These are phyloP conservation scores for Colletotrichum cordylinicola DNA, from an alignment of 2,329 filamentous ascomycete genomes.

Conservation along the genomic window DNA sequence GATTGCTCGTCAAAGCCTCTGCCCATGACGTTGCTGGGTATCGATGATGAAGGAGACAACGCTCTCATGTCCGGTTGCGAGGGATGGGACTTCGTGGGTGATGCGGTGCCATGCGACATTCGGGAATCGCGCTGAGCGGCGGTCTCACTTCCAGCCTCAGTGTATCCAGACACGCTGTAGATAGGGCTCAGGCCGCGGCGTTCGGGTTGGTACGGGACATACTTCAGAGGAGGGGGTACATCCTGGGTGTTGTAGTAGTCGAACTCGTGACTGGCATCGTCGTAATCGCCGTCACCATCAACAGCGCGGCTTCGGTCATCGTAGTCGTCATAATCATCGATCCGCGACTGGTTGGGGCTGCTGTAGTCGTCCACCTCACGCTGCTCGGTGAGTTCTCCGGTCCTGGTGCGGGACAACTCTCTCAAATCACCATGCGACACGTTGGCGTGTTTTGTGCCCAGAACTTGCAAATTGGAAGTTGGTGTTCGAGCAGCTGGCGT, in stretches of 20 bases:
- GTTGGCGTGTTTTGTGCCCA: conserved; percentile 73
- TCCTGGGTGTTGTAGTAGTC: conserved; percentile 65
- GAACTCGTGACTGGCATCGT: conserved; percentile 46
- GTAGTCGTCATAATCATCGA: conserved; percentile 43
- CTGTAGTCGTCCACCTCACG: conserved; percentile 41
- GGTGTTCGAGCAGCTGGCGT: conserved; percentile 45
- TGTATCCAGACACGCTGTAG: conserved; percentile 89
- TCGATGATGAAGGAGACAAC: conserved; percentile 61
- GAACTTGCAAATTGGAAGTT: conserved; percentile 55
- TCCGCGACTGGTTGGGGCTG: conserved; percentile 40
- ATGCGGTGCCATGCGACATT: conserved; percentile 54
- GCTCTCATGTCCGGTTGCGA: conserved; percentile 43
- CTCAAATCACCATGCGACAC: conserved; percentile 65
- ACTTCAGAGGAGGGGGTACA: conserved; percentile 68
- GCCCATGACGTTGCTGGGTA: conserved; percentile 53
- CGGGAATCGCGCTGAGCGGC: conserved; percentile 63
- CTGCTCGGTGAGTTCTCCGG: conserved; percentile 45
- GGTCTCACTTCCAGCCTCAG: conserved; percentile 68
- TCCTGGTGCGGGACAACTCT: conserved; percentile 50
- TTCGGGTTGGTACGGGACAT: conserved; percentile 72
- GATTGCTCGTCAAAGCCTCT: conserved; percentile 60
- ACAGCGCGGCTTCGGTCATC: conserved; percentile 6
- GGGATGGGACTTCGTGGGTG: conserved; percentile 61
- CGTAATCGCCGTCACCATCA: conserved; percentile 35
- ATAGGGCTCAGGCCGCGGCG: conserved; percentile 83